A percentile compares a stretch with the other conserved stretches of the same genome.
Evolutionary conservation across 805 yeast genomes (phyloP).

Genomic region (Candida fluviatilis): DNA sequence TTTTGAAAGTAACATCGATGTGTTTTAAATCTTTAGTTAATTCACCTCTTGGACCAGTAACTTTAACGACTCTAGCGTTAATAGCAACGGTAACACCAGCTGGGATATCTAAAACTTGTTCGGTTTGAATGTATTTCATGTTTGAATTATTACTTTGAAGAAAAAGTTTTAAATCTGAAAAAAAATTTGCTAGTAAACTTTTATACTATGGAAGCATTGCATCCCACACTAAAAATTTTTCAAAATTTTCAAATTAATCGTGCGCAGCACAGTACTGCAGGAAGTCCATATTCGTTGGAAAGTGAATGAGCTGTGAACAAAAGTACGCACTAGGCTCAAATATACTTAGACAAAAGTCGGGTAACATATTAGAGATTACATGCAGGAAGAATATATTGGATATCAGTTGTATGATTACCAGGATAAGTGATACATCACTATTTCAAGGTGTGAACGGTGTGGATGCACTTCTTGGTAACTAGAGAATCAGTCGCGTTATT

Average conservation of each 20-base stretch:
- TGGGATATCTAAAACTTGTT: slow-evolving; percentile 79
- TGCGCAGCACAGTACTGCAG: slow-evolving; percentile 2
- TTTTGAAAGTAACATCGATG: slow-evolving; percentile 89
- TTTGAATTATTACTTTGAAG: slow-evolving; percentile 1
- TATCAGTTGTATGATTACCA: no score
- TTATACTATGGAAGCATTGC: not conserved
- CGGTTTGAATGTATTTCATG: slow-evolving; percentile 86
- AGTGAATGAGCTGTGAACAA: not conserved
- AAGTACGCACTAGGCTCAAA: not conserved
- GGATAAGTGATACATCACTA: no score
- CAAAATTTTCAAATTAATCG: slow-evolving; percentile 12
- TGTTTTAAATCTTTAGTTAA: slow-evolving; percentile 88
- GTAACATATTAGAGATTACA: no score
- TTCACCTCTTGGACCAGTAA: slow-evolving; percentile 97
- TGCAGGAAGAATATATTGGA: no score
- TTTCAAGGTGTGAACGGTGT: no score
- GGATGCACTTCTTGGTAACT: no score
- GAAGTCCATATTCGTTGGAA: not conserved
- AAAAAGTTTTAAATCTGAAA: not conserved
- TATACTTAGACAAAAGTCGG: not conserved
- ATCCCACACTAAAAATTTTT: slow-evolving; percentile 2
- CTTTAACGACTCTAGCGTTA: slow-evolving; percentile 86
- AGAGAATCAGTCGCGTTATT: no score
- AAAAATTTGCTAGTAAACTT: not conserved
- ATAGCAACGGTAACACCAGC: slow-evolving; percentile 89